Evolutionary conservation across 495 filamentous ascomycete genomes (phyloP).

Genomic region (Xylaria telfairii): DNA sequence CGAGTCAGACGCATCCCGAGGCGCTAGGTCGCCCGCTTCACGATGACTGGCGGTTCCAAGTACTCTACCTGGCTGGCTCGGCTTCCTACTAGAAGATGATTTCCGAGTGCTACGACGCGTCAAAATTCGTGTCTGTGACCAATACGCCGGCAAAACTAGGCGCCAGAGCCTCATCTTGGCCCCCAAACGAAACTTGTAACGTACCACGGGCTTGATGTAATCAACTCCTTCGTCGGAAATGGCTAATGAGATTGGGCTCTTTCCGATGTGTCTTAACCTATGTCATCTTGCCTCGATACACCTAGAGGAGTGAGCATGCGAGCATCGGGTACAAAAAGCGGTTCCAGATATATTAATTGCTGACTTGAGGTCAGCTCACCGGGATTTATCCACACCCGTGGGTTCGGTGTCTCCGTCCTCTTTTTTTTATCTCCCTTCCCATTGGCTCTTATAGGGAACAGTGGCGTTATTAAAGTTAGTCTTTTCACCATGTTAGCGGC

Average conservation of each 20-base stretch:
- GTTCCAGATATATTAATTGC: conserved; percentile 20
- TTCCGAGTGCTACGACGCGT: background rate
- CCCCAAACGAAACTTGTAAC: background rate
- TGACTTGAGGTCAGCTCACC: conserved; percentile 16
- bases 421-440: background rate
- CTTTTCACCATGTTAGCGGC: background rate
- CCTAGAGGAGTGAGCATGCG: background rate
- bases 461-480: background rate
- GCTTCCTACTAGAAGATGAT: background rate
- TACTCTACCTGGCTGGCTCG: background rate
- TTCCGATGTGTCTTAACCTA: background rate
- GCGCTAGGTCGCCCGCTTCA: background rate
- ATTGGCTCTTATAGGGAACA: background rate
- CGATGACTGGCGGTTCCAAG: background rate
- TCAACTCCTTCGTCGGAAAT: background rate
- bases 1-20: conserved; percentile 4
- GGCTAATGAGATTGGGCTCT: background rate
- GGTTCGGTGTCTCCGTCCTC: conserved; percentile 20
- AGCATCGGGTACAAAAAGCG: background rate
- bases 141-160: background rate
- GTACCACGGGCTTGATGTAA: background rate
- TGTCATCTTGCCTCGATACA: conserved; percentile 4
- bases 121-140: background rate
- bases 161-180: conserved; percentile 14
- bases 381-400: background rate